A percentile compares a stretch with the other conserved stretches of the same genome.
Conservation (phyloP, 2,329 filamentous ascomycete species). For the Monosporascus sp. region DNA sequence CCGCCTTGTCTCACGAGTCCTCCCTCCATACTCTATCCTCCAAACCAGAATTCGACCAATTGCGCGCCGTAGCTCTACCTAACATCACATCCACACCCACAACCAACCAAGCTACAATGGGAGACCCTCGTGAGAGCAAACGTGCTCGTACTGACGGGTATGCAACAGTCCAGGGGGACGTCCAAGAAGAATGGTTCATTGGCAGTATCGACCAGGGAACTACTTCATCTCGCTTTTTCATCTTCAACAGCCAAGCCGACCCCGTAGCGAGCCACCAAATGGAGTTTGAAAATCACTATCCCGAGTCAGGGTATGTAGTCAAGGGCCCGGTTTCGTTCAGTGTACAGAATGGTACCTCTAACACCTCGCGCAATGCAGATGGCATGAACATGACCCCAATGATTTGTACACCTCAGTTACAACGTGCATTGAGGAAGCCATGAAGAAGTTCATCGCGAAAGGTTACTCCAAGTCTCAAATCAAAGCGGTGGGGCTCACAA, state of each 20-base stretch:
- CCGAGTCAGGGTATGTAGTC: conserved; percentile 68
- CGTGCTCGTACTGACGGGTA: conserved; percentile 8
- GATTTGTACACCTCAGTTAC: conserved; percentile 72
- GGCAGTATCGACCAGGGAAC: conserved; percentile 90
- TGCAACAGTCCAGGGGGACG: conserved; percentile 4
- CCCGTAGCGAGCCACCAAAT: conserved; percentile 80
- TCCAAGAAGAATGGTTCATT: conserved; percentile 57
- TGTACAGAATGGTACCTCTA: conserved; percentile 6
- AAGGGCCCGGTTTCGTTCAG: conserved; percentile 1
- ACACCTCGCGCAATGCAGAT: conserved; percentile 43
- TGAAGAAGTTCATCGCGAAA: conserved; percentile 62
- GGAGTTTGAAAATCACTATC: conserved; percentile 80
- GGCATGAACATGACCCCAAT: conserved; percentile 83
- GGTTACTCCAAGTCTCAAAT: conserved; percentile 66
- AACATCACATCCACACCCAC: conserved; percentile 5
- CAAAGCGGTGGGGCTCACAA: conserved; percentile 77
- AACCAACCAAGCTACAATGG: conserved; percentile 16
- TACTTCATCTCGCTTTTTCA: conserved; percentile 82
- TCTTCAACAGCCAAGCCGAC: conserved; percentile 75
- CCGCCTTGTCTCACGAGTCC: conserved; percentile 17
- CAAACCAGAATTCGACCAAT: conserved; percentile 3
- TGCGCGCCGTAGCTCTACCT: not conserved
- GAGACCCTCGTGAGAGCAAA: conserved; percentile 19
- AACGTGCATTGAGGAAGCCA: conserved; percentile 72
- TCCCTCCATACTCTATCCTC: conserved; percentile 5